phyloP scores from a whole-genome alignment of 1,139 yeast genomes.

The Nakaseomyces nivariensis region DNA sequence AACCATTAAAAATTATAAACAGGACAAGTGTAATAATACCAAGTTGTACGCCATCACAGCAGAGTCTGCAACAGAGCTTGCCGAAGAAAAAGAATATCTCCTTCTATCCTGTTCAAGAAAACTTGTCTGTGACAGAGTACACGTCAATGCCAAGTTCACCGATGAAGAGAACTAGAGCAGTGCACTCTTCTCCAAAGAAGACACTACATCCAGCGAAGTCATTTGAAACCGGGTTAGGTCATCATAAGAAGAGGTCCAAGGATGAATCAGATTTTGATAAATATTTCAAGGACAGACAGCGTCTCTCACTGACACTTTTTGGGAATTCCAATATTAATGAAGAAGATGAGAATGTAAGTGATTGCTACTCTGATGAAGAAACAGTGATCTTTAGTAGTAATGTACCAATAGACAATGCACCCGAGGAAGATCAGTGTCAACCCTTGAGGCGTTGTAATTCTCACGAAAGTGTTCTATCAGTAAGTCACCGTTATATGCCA shows the following conservation, averaged over 20 bases:
- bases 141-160: conserved; percentile 17
- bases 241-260: conserved; percentile 6
- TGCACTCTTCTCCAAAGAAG: conserved; percentile 6
- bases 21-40: conserved; percentile 9
- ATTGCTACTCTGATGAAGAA: conserved; percentile 25
- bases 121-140: conserved; percentile 7
- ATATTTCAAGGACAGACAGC: conserved; percentile 24
- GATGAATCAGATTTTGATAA: conserved; percentile 10
- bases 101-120: not conserved
- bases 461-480: conserved; percentile 32
- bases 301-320: conserved; percentile 25
- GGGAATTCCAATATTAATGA: conserved; percentile 12
- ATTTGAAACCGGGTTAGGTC: conserved; percentile 20
- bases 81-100: conserved; percentile 5
- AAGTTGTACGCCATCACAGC: not conserved
- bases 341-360: conserved; percentile 12
- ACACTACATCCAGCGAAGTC: conserved; percentile 21
- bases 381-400: conserved; percentile 19
- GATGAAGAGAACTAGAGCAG: not conserved
- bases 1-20: conserved; percentile 23
- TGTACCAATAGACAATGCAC: conserved; percentile 5
- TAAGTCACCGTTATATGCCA: not conserved
- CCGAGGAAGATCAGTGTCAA: conserved; percentile 14
- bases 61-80: no score
- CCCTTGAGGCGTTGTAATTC: conserved; percentile 30